Percentiles rank a stretch among this genome's conserved stretches.
Evolutionary conservation across 2,329 filamentous ascomycete genomes (phyloP).

Genomic region (Cladophialophora carrionii): DNA sequence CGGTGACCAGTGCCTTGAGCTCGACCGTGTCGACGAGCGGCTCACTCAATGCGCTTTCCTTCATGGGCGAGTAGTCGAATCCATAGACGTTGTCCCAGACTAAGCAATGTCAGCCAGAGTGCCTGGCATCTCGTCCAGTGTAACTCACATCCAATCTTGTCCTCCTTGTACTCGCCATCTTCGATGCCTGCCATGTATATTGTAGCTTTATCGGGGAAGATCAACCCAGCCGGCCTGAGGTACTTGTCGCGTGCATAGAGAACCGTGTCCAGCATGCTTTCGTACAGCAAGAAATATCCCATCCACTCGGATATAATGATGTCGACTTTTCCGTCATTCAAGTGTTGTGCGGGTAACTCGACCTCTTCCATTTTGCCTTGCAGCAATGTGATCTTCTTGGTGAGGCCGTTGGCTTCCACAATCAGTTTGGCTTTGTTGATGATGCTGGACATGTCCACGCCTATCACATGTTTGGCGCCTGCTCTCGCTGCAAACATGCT

Average conservation of each 20-base stretch:
- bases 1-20: constrained; percentile 93
- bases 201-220: constrained; percentile 98
- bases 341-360: constrained; percentile 74
- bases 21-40: constrained; percentile 97
- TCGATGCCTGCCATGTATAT: constrained; percentile 97
- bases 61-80: constrained; percentile 93
- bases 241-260: constrained; percentile 95
- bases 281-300: constrained; percentile 98
- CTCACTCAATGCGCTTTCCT: constrained; percentile 89
- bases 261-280: constrained; percentile 98
- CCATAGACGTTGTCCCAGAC: constrained; percentile 99
- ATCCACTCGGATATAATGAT: constrained; percentile 99
- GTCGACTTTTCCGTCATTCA: constrained; percentile 71
- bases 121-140: constrained; percentile 13
- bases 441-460: constrained; percentile 99
- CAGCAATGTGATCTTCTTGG: constrained; percentile 93
- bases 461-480: constrained; percentile 97
- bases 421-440: constrained; percentile 98
- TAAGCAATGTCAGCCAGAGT: constrained; percentile 46
- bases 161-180: constrained; percentile 99
- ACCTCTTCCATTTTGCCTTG: constrained; percentile 99
- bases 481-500: constrained; percentile 99
- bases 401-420: constrained; percentile 86
- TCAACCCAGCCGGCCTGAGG: constrained; percentile 80
- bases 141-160: constrained; percentile 96